Base-by-base conservation (phyloP, 208 protist genomes). In the Acanthamoeba culbertsoni region DNA sequence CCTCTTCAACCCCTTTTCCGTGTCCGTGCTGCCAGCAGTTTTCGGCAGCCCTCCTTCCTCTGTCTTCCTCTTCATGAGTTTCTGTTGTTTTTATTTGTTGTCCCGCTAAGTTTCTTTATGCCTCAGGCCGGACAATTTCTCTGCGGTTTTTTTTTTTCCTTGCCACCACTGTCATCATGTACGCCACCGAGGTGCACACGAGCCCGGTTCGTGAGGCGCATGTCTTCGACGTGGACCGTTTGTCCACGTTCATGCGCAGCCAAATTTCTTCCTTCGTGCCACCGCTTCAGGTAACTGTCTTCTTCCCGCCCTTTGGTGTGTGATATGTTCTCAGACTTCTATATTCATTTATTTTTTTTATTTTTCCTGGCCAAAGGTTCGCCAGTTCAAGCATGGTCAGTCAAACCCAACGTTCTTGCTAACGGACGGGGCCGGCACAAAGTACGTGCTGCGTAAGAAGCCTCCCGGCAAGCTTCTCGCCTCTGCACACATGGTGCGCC, bases 391-490 rank as follows among this genome's bases (percentile, higher is more conserved):
- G 51, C 86, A 95, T 51, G 94, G 94, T 12, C 93, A 96, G 92
- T 94, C 82, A n/a, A 96, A 96, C 84, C 94, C 95, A 51, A 96
- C 96, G 7, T 95, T 96, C 84, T 45, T 89, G 73, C 53, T 95
- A 12, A 62, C 48, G 26, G 89, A 86, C 7, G 42, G 35, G 57
- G 48, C 16, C 57, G 59, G 59, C n/a, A 86, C 37, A n/a, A 53
- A 95, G 63, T 96, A 92, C 63, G 96, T 97, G 20, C 82, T 97
- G 42, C 93, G 97, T 62, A 97, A 97, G 86, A 97, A 98, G 93
- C 97, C 97, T 40, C 94, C 93, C 6, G 96, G 96, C 51, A 94
- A 95, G 86, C 90, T 97, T 14, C 94, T 97, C 6, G 79, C 86
- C 28, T 94, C 84, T 23, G 97, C 97, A 8, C 97, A 98, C 94